phyloP scores from a whole-genome alignment of 2,329 filamentous ascomycete species.

The Alternaria solani region DNA sequence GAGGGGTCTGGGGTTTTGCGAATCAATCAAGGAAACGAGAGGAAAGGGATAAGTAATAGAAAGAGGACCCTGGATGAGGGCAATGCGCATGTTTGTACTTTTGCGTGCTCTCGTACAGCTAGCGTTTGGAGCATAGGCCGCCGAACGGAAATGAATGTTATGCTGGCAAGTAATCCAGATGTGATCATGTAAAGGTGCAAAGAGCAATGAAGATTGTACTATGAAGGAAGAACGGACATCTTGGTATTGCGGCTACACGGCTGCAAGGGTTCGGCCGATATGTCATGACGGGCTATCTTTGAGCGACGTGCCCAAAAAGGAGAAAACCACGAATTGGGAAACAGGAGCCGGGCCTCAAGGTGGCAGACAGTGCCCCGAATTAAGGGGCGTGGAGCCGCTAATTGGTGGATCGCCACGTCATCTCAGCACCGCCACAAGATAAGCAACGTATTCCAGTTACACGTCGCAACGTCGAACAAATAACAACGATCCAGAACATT shows the following conservation, averaged over 20 bases:
- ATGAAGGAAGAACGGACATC: neutral
- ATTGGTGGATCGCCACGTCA: neutral
- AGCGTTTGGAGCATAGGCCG: neutral
- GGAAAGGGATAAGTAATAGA: neutral
- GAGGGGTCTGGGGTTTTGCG: neutral
- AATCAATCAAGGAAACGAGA: neutral
- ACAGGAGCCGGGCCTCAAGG: neutral
- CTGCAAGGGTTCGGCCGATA: neutral
- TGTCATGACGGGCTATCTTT: neutral
- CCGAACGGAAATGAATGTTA: neutral
- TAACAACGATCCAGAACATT: neutral
- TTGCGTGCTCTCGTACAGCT: neutral
- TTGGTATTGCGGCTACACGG: neutral
- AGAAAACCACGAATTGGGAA: neutral
- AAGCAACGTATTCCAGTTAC: neutral
- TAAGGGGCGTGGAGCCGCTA: neutral
- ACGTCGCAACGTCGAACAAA: neutral
- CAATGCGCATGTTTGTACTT: constrained; percentile 6
- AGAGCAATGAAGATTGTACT: neutral
- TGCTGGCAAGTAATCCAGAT: neutral
- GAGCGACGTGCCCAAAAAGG: neutral
- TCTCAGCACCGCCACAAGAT: neutral
- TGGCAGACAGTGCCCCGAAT: neutral
- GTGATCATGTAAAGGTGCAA: neutral
- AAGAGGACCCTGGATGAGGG: neutral